Base-by-base conservation (phyloP, 2,329 filamentous ascomycete species). In the Fusarium floridanum region DNA sequence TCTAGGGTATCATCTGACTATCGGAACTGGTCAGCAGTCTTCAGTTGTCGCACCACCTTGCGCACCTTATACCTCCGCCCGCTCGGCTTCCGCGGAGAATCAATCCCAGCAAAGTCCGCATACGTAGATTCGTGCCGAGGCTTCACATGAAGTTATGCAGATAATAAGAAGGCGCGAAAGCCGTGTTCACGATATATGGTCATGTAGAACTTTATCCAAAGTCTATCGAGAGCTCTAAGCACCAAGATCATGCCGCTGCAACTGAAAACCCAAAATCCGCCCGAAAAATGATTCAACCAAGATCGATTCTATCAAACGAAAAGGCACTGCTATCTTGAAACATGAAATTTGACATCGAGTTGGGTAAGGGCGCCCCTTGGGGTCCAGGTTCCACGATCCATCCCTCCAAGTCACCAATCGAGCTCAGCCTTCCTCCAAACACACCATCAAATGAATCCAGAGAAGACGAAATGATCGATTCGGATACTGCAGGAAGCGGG, bases 301-400 rank as follows among this genome's bases (percentile, higher is more conserved):
- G 41, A 14, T 68, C 53, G 32, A 65, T 55, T n/a, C 43, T 50
- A 20, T 59, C 56, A 32, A 68, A 65, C 14, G 61, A 32, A 61
- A 65, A 65, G 9, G 29, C 24, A 12, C 55, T 45, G 32, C 50
- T 55, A n/a, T 68, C 66, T 48, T 61, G 61, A 43, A 68, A 53
- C 29, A 68, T 69, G 32, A 69, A 66, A 11, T 32, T 48, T 5
- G 63, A 22, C 67, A 66, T 59, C 29, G 57, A 36, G 29, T 57
- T 48, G n/a, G 55, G 55, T 12, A 59, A n/a, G 11, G 34, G 56
- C 10, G 55, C 41, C 14, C 29, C 24, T 6, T 29, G 56, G 7
- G 48, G 16, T 53, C 62, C 20, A 27, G 67, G 29, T 27, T 69
- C 63, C 11, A 69, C 62, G 22, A 69, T 62, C 67, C 57, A 66